Base-by-base conservation (phyloP, 352 stramenopile genomes). In the Pythium coloratum region DNA sequence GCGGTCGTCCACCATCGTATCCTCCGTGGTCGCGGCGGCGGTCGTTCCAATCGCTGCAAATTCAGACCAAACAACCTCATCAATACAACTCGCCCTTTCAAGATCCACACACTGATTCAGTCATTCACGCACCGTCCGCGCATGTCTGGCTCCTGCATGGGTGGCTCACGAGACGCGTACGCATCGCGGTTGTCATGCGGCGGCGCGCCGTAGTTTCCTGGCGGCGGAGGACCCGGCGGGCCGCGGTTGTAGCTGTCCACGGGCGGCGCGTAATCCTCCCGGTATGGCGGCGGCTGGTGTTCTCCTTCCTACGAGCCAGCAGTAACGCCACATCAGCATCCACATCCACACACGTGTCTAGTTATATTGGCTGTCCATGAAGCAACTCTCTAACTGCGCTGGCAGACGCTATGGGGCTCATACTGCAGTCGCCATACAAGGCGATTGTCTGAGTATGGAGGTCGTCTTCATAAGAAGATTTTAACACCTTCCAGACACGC, bases 181-280 rank as follows among this genome's bases (percentile, higher is more conserved):
- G 66, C 50, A 33, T 69, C 71, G 30, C 66, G 67, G 42, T 66
- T 73, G 12, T 77, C 62, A 10, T 73, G 70, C 2, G 62, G 59
- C 33, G 77, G 75, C 9, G 60, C 70, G 14, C 63, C 61, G 53
- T 78, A 80, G 64, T 77, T 69, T 6, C 71, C 66, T 7, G 61
- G 44, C 33, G 49, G 46, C 24, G 53, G 24, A 18, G 70, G 59
- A 6, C 47, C 59, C 1, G 73, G 72, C 36, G 73, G 61, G 16
- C 66, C 71, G 51, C 75, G 75, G 53, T 66, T 61, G 57, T 76
- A 73, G 62, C 46, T 53, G 51, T 81, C 70, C 58, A 78, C 70
- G 24, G 73, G 70, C 20, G 62, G 62, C 33, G 67, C 54, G 69
- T 77, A 82, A 9, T 87, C 78, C 54, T 84, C 72, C 42, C 76